Conservation (phyloP, 2,329 filamentous ascomycete species). For the Xylaria sp. region DNA sequence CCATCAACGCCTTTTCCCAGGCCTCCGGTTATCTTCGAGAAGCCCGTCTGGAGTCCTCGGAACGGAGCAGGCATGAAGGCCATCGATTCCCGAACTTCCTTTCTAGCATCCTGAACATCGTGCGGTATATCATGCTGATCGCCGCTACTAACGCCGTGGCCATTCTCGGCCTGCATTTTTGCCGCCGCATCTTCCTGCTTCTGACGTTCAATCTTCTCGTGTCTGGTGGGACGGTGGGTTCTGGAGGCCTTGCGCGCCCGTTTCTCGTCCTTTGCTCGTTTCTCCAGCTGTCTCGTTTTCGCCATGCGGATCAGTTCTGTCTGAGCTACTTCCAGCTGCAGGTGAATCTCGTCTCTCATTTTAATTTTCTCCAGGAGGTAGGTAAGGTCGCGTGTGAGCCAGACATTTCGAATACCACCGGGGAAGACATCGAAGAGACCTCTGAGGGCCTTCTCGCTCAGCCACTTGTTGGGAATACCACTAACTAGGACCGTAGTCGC, state of each 20-base stretch:
- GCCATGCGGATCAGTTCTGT: constrained; percentile 76
- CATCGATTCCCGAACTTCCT: constrained; percentile 25
- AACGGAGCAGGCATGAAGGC: constrained; percentile 8
- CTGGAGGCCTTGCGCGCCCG: constrained; percentile 50
- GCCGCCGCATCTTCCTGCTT: constrained; percentile 48
- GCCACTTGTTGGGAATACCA: constrained; percentile 86
- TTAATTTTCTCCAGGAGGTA: constrained; percentile 79
- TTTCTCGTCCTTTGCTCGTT: constrained; percentile 59
- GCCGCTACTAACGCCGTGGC: constrained; percentile 46
- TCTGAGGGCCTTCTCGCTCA: constrained; percentile 72
- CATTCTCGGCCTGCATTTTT: constrained; percentile 44
- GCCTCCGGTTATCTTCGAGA: constrained; percentile 46
- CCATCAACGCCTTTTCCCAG: constrained; percentile 43
- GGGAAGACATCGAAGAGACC: constrained; percentile 94
- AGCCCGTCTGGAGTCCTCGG: constrained; percentile 34
- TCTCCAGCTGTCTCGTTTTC: constrained; percentile 72
- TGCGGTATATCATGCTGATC: constrained; percentile 51
- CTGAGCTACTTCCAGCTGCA: constrained; percentile 71
- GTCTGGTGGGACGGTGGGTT: constrained; percentile 45
- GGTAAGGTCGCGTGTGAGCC: constrained; percentile 89
- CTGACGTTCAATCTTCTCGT: constrained; percentile 43
- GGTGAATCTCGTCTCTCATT: constrained; percentile 64
- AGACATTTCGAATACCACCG: constrained; percentile 89
- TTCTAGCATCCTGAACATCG: constrained; percentile 40
- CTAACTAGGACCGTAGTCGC: constrained; percentile 93